Conservation (phyloP, 2,329 filamentous ascomycete species). For the Coccinonectria pachysandricola region DNA sequence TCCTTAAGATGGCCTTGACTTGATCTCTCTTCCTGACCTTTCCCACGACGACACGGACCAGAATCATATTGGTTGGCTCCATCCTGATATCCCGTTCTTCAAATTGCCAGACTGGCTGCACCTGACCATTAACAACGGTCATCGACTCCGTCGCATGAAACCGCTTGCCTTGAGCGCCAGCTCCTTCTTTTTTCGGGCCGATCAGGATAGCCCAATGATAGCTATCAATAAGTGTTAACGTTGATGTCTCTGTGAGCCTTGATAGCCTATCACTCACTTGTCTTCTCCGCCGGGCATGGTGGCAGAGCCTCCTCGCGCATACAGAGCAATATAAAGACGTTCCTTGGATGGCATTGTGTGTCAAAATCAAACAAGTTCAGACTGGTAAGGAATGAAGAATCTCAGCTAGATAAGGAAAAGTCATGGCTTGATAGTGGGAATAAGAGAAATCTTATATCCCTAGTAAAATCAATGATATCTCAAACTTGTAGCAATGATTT, state of each 20-base stretch:
- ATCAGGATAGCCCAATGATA: slow-evolving; percentile 28
- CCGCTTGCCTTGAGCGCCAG: slow-evolving; percentile 4
- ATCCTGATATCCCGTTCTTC: slow-evolving; percentile 12
- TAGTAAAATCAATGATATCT: too few relatives aligned
- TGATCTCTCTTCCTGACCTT: slow-evolving; percentile 21
- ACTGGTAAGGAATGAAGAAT: too few relatives aligned
- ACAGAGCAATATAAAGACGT: slow-evolving; percentile 14
- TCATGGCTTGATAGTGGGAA: too few relatives aligned
- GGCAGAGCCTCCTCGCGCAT: slow-evolving; percentile 8
- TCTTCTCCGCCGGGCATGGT: slow-evolving; percentile 12
- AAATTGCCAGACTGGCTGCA: slow-evolving; percentile 17
- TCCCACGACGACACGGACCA: slow-evolving; percentile 11
- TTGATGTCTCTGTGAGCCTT: too few relatives aligned
- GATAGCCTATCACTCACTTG: slow-evolving; percentile 4
- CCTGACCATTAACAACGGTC: too few relatives aligned
- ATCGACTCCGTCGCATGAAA: slow-evolving; percentile 26
- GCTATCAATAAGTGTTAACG: too few relatives aligned
- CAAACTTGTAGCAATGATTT: too few relatives aligned
- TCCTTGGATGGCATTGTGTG: slow-evolving; percentile 9
- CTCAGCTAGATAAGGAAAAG: too few relatives aligned
- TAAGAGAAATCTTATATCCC: too few relatives aligned
- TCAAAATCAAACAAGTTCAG: too few relatives aligned
- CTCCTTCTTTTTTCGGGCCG: slow-evolving; percentile 22
- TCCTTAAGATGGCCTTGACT: slow-evolving; percentile 17
- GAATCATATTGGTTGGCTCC: slow-evolving; percentile 3